Evolutionary conservation across 352 stramenopile species (phyloP), one percentile per base, ranked within the genome.

Genomic region (Blastocystis hominis): DNA sequence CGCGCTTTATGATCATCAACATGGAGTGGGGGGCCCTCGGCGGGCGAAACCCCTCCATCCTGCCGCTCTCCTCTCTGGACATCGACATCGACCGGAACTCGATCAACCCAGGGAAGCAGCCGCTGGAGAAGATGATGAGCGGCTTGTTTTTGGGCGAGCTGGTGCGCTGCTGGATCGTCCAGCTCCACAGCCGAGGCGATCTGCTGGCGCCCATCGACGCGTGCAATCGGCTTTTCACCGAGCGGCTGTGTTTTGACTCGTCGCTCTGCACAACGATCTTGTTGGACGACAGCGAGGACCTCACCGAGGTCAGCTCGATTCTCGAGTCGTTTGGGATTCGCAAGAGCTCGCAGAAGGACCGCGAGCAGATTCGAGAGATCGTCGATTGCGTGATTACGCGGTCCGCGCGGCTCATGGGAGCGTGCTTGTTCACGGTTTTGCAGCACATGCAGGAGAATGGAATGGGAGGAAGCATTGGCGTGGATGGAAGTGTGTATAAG

Each of bases 1-100:
- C 30, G 15, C 47, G 9, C 5, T 44, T 42, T 5, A 90, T 90
- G 84, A 77, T 91, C 40, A 88, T 91, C 56, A 90, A 91, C 86
- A 91, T 86, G 34, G 89, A 91, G 77, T 91, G 89, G 89, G 89
- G 89, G 7, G 88, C 75, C n/a, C 90, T 91, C n/a, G 88, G 84
- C 40, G 75, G 4, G 79, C 20, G 30, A 17, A 7, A 87, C 44
- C 0, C 13, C 20, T 56, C 59, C 24, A 44, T 90, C 34, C 70
- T 89, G 3, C 88, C 80, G 0, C 20, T 55, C 40, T 88, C 86
- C 4, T 86, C 75, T 30, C 55, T 90, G 20, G 89, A 91, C 64
- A 44, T 63, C 17, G 77, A 81, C 34, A 88, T 91, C 10, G 89
- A 91, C 55, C 9, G 5, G 10, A n/a, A 88, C 17, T 88, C 72